Percentiles rank a stretch among this genome's conserved stretches.
These are phyloP conservation scores for Citrus mangshanensis DNA, from an alignment of 345 rosid genomes.

Conservation along the genomic window DNA sequence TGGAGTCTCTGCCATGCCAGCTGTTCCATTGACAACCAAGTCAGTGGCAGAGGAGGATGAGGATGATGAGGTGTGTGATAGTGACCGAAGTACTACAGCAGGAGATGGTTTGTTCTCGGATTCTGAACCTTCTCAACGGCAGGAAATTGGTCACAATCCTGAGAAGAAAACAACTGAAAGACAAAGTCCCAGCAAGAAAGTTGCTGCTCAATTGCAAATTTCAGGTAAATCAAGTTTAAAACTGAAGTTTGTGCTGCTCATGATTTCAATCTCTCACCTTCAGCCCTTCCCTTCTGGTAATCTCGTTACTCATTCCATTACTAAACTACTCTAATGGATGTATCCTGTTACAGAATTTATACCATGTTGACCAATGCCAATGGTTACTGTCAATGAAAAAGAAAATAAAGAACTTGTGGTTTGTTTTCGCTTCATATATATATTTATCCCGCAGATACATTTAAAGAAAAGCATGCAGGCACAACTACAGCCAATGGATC, in stretches of 20 bases:
- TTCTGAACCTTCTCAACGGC: slow-evolving; percentile 7
- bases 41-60: slow-evolving; percentile 1
- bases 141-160: slow-evolving; percentile 9
- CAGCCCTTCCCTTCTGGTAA: background rate
- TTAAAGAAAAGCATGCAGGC: slow-evolving; percentile 2
- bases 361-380: no score
- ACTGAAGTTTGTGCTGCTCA: background rate
- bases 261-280: background rate
- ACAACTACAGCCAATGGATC: slow-evolving; percentile 21
- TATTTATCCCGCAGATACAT: slow-evolving; percentile 7
- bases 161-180: slow-evolving; percentile 16
- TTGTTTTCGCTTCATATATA: background rate
- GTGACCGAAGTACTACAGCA: background rate
- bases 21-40: slow-evolving; percentile 24
- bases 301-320: background rate
- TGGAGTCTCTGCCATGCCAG: slow-evolving; percentile 8
- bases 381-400: no score
- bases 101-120: slow-evolving; percentile 6
- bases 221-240: slow-evolving; percentile 16
- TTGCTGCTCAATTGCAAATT: background rate
- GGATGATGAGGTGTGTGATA: slow-evolving; percentile 3
- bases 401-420: background rate
- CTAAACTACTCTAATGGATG: background rate
- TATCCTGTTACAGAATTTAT: no score
- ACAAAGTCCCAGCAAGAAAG: background rate